A percentile compares a stretch with the other conserved stretches of the same genome.
Evolutionary conservation across 2,329 filamentous ascomycete species (phyloP).

Genomic region (Epichloe sibirici): DNA sequence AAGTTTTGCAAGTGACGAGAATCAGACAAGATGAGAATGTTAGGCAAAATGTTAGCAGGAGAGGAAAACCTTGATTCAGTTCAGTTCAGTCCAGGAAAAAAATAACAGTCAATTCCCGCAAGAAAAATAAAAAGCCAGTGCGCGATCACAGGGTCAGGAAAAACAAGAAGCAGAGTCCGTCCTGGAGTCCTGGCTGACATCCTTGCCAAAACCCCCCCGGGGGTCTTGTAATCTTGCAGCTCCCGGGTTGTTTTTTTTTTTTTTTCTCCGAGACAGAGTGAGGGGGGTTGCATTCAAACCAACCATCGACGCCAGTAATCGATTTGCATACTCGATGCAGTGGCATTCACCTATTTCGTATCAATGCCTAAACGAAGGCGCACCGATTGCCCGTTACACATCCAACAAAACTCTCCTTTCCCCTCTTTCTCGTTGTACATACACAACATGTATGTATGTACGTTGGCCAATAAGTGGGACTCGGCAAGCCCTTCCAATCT

Average conservation of each 20-base stretch:
- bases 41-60: too few species aligned
- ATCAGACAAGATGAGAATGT: too few species aligned
- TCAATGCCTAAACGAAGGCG: not conserved
- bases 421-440: too few species aligned
- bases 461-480: not conserved
- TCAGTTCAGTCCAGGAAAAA: too few species aligned
- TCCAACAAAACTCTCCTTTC: too few species aligned
- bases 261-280: not conserved
- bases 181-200: not conserved
- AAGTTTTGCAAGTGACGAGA: too few species aligned
- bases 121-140: too few species aligned
- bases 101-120: too few species aligned
- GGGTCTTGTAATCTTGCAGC: not conserved
- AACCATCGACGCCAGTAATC: not conserved
- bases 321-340: not conserved
- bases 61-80: too few species aligned
- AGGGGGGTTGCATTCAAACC: too few species aligned
- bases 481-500: not conserved
- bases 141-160: too few species aligned
- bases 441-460: too few species aligned
- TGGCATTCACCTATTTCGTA: not conserved
- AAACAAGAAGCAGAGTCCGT: not conserved
- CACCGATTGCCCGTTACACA: not conserved
- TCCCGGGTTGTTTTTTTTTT: not conserved
- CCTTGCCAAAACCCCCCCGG: not conserved